Base-by-base conservation (phyloP, 2,329 filamentous ascomycete genomes). In the Acarospora socialis region DNA sequence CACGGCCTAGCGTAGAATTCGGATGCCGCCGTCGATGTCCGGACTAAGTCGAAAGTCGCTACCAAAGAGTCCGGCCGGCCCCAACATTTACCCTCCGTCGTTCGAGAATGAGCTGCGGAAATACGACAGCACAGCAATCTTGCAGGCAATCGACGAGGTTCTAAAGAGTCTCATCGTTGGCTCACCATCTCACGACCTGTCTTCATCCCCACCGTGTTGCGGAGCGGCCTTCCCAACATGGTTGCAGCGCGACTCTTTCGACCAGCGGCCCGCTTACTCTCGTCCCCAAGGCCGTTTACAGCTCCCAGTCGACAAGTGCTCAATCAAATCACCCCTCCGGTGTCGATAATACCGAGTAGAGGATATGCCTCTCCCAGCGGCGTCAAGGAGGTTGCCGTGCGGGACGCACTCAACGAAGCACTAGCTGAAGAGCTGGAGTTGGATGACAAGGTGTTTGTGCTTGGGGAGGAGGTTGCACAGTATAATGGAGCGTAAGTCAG, bases 401-500 rank as follows among this genome's bases (percentile, higher is more conserved):
- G 90, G 65, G 90, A 98, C 56, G 90, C 90, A 38, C 68, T 98
- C 54, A 98, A 98, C 59, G 87, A 98, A 68, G 90, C 90, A 39
- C 77, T 98, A 54, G 84, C 84, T 28, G 90, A 98, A 68, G 90
- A 98, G 70, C 76, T 98, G 60, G 86, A 94, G 69, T 57, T 62
- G 54, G 92, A 98, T 62, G 70, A 78, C 43, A 95, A 94, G 70
- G 86, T 94, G 49, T 98, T 94, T 60, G 66, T 98, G 47, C 61
- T 98, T 37, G 90, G 90, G 51, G 90, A 98, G 70, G 90, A 98
- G 67, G 90, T 98, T 53, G 90, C 90, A 51, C 90, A 98, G 65
- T 98, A 98, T 70, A 98, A 98, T 61, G 90, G 90, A 69, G 87
- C 87, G 68, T 73, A 61, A 57, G 67, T 62, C 39, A n/a, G n/a